These are phyloP conservation scores for Myriosclerotinia curreyana DNA, from an alignment of 2,329 filamentous ascomycete genomes.

Conservation along the genomic window DNA sequence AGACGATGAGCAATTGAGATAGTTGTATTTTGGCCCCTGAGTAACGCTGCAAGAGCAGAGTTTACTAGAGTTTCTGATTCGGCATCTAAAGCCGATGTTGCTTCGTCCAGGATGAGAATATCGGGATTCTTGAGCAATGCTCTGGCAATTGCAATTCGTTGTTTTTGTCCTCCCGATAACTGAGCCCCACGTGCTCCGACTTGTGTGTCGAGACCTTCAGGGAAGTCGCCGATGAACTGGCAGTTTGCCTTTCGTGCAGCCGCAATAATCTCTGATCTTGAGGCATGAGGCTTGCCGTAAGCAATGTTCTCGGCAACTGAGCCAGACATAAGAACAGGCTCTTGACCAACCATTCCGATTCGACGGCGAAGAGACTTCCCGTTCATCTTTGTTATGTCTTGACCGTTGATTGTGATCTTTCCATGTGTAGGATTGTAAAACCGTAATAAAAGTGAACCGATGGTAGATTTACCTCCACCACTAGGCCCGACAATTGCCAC, in stretches of 20 bases:
- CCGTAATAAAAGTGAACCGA: constrained; percentile 82
- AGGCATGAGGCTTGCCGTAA: constrained; percentile 80
- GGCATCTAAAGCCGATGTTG: constrained; percentile 91
- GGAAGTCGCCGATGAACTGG: constrained; percentile 93
- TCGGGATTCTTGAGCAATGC: constrained; percentile 94
- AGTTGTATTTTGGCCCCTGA: constrained; percentile 87
- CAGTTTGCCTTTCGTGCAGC: constrained; percentile 93
- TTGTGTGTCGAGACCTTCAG: constrained; percentile 89
- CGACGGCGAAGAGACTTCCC: constrained; percentile 87
- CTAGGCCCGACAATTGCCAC: constrained; percentile 96
- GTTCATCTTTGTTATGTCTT: constrained; percentile 82
- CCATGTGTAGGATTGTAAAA: constrained; percentile 86
- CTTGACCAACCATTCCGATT: constrained; percentile 93
- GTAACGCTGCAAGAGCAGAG: constrained; percentile 74
- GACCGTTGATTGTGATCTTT: constrained; percentile 76
- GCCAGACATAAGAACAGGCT: constrained; percentile 87
- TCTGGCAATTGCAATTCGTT: constrained; percentile 93
- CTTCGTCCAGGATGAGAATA: constrained; percentile 94
- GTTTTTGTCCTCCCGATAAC: constrained; percentile 93
- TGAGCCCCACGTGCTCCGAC: constrained; percentile 91
- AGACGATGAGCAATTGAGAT: constrained; percentile 96
- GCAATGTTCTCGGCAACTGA: constrained; percentile 86
- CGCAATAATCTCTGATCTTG: constrained; percentile 74
- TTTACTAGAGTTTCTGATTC: constrained; percentile 98
- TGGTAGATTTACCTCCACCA: constrained; percentile 93